Conservation (phyloP, 371 early-diverging fungal genomes). For the Nematocida sp. region DNA sequence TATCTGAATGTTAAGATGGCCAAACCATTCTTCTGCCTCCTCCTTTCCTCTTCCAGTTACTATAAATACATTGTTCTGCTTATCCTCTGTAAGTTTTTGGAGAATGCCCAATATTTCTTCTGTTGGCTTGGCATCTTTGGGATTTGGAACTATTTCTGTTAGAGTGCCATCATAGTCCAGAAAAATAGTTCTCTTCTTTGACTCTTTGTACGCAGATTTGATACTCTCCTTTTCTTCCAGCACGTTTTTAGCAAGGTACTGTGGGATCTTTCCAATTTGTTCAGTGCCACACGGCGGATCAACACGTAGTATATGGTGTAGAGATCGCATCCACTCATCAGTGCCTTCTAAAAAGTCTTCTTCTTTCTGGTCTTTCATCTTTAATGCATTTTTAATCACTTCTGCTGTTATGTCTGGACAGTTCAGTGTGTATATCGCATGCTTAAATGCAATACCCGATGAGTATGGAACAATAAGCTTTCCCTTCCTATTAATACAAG, state of each 20-base stretch:
- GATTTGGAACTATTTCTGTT: constrained; percentile 58
- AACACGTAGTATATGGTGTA: constrained; percentile 5
- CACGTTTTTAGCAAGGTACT: constrained; percentile 16
- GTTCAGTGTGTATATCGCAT: constrained; percentile 32
- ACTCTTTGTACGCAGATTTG: constrained; percentile 16
- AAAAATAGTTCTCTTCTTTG: constrained; percentile 46
- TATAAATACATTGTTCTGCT: constrained; percentile 61
- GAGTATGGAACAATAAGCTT: constrained; percentile 42
- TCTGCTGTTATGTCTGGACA: constrained; percentile 39
- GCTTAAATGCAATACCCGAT: constrained; percentile 27
- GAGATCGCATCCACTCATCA: background rate
- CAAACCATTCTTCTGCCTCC: constrained; percentile 67
- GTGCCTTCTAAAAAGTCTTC: constrained; percentile 21
- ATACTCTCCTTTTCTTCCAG: constrained; percentile 33
- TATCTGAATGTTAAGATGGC: constrained; percentile 59
- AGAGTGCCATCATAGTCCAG: constrained; percentile 71
- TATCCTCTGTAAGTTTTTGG: constrained; percentile 37
- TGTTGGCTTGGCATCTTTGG: constrained; percentile 64
- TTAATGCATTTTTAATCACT: constrained; percentile 14
- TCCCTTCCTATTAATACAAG: background rate
- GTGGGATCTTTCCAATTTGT: constrained; percentile 17
- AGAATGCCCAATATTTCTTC: constrained; percentile 60
- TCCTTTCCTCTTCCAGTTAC: constrained; percentile 66
- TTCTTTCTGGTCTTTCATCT: background rate
- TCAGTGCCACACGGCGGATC: background rate